Base-by-base conservation (phyloP, 805 yeast genomes). In the Candida piceae region DNA sequence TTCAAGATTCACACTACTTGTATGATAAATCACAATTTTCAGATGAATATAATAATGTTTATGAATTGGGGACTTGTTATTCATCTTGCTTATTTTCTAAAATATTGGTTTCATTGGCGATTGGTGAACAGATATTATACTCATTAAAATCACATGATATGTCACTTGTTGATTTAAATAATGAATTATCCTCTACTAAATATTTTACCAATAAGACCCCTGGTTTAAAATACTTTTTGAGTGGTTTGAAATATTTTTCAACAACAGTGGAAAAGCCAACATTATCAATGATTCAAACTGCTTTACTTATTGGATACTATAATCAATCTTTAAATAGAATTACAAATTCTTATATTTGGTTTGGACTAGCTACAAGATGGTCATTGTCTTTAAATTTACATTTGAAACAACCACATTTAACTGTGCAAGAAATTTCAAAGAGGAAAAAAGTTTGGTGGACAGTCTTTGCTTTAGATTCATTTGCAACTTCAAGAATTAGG, bases 361-460 rank as follows among this genome's bases (percentile, higher is more conserved):
- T 59, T 37, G 69, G 67, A 7, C 36, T 57, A 8, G 68, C 67
- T 3, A 48, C 57, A 12, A 42, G 65, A 19, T 50, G 60, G 41
- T 49, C 62, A 0, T 41, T 63, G 16, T 46, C 57, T 4, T 39
- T 59, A 25, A 64, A 64, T 3, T 44, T 60, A 17, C 67, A 64
- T 45, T 45, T 56, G 27, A 55, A 53, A 23, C 42, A 40, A 16
- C 46, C 45, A 5, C 31, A 50, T 11, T 41, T 50, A 11, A 24
- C 42, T 3, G 8, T 19, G 5, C 28, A 32, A 12, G 62, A 59
- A 31, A 45, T 48, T 16, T 61, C 63, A 20, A 55, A 57, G 33
- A 46, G 65, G 17, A 55, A 63, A 39, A 52, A 64, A 32, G 47
- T 63, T 4, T 64, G 68, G 67, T 64, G 69, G 69, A 61, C 69